Evolutionary conservation across 1,284 basidiomycete genomes (phyloP), one percentile per base, ranked within the genome.

Genomic region (Ceratobasidium sp.): DNA sequence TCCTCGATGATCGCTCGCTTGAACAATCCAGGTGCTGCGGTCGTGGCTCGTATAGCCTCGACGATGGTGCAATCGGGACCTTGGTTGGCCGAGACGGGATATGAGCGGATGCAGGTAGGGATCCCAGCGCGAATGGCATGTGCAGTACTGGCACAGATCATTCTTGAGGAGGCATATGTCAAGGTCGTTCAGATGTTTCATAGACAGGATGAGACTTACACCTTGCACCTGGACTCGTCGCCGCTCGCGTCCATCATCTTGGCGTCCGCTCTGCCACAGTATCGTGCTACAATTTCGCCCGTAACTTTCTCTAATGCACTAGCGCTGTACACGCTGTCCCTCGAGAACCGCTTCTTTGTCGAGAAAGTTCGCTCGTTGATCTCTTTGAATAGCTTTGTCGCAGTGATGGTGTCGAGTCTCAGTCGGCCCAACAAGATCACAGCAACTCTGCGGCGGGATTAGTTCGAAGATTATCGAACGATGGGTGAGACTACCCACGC

Each of bases 341-440:
- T n/a, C n/a, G n/a, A n/a, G 13, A 49, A 32, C 21, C 21, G 62
- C 23, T 64, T 64, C n/a, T 23, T 64, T 47, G 43, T 47, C n/a
- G 46, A 64, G 46, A 71, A 73, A 13, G 54, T 46, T 26, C 21
- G 50, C 28, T 61, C 32, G 0, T 73, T 72, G 13, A 79, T 74
- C 9, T 70, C 38, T 30, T 76, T 76, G 62, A 80, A 81, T 13
- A 73, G 72, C 23, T 76, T 73, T 32, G 80, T 80, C 13, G 80
- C 80, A 2, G 78, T 78, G 13, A 71, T 66, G 50, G 79, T 79
- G 61, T 78, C 76, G 38, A 81, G 72, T 11, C 78, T 75, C 23
- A 81, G 75, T 6, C 80, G 77, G 13, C 80, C 81, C 13, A 82
- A 73, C 46, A 82, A 75, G 9, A 82, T 73, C 8, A 80, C 77